Evolutionary conservation across 2,329 filamentous ascomycete genomes (phyloP).

Genomic region (Cercospora sp.): DNA sequence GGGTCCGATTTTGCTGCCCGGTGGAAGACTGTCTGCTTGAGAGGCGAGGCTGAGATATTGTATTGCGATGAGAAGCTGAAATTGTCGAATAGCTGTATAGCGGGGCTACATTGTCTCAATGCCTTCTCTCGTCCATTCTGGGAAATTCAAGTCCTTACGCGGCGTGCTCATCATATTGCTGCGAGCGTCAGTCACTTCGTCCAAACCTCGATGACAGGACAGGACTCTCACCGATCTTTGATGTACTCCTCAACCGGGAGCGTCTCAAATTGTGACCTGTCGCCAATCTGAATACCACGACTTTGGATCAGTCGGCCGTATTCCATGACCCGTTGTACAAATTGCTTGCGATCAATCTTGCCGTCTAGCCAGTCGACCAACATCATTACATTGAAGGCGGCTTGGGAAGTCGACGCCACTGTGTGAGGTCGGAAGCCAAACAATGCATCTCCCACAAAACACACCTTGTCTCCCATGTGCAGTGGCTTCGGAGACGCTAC

Average conservation of each 20-base stretch:
- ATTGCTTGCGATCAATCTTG: slow-evolving; percentile 39
- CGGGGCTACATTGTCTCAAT: slow-evolving; percentile 9
- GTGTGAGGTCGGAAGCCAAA: slow-evolving; percentile 50
- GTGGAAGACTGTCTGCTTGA: background rate
- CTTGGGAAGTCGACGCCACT: slow-evolving; percentile 49
- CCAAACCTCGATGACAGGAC: background rate
- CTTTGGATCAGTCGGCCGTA: slow-evolving; percentile 44
- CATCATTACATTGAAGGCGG: slow-evolving; percentile 47
- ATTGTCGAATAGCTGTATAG: background rate
- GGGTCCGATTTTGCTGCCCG: background rate
- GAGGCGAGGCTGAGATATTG: background rate
- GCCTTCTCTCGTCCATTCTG: slow-evolving; percentile 27
- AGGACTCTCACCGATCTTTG: slow-evolving; percentile 29
- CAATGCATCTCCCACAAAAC: slow-evolving; percentile 51
- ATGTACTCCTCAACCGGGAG: slow-evolving; percentile 44
- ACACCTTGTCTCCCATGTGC: slow-evolving; percentile 46
- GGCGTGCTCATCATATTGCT: slow-evolving; percentile 27
- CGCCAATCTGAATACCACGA: slow-evolving; percentile 44
- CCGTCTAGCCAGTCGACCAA: slow-evolving; percentile 46
- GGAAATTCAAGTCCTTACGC: slow-evolving; percentile 23
- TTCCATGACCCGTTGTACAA: slow-evolving; percentile 43
- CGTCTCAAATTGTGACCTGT: slow-evolving; percentile 44
- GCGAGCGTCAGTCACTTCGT: background rate
- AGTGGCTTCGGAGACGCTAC: slow-evolving; percentile 42
- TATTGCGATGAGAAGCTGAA: background rate